Evolutionary conservation across 176 grass and related monocot genomes (phyloP).

Genomic region (Rhynchospora tenuis): DNA sequence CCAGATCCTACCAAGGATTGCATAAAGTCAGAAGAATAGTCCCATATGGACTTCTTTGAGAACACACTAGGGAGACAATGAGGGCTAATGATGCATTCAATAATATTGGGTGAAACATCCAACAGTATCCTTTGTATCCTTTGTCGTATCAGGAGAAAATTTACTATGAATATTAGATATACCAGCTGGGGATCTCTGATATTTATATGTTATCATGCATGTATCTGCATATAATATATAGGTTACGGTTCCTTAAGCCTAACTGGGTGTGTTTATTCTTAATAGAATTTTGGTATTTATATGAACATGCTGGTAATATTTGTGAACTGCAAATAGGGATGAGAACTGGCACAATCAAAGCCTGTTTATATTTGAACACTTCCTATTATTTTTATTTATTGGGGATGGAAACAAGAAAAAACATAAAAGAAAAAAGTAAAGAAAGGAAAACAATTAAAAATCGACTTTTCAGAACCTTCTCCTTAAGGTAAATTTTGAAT

Average conservation of each 20-base stretch:
- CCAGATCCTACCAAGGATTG: background rate
- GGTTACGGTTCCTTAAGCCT: background rate
- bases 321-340: background rate
- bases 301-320: background rate
- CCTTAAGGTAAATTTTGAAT: background rate
- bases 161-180: background rate
- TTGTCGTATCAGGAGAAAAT: background rate
- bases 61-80: background rate
- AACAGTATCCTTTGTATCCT: background rate
- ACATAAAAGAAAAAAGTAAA: background rate
- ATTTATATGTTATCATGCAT: background rate
- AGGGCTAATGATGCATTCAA: background rate
- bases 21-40: background rate
- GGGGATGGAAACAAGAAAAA: background rate
- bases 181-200: background rate
- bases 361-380: background rate
- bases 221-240: background rate
- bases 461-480: background rate
- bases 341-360: background rate
- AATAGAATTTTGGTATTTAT: background rate
- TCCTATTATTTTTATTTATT: background rate
- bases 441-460: background rate
- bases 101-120: background rate
- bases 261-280: background rate
- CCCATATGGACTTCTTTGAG: background rate